Conservation (phyloP, 2,329 filamentous ascomycete species). For the Penicillium sp. region DNA sequence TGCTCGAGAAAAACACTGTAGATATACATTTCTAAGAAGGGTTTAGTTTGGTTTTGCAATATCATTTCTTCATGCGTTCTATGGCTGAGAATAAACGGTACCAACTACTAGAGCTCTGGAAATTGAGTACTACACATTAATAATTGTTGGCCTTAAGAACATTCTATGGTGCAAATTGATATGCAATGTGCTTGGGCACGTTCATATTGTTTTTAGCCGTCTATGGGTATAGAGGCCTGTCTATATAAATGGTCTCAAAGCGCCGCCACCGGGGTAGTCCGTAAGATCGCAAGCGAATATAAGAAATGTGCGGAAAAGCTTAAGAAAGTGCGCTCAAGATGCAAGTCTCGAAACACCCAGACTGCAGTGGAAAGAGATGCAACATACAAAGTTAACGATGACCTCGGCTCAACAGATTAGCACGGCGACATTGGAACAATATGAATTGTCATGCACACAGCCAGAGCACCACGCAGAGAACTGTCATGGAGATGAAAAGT, state of each 20-base stretch:
- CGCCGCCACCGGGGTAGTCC: constrained; percentile 21
- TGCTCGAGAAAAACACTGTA: constrained; percentile 28
- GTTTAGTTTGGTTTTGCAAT: constrained; percentile 28
- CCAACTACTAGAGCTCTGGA: neutral
- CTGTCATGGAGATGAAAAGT: neutral
- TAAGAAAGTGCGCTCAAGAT: constrained; percentile 9
- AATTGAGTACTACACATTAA: neutral
- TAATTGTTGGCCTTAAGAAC: neutral
- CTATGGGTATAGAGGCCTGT: constrained; percentile 10
- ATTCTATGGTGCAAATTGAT: neutral
- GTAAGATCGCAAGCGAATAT: constrained; percentile 10
- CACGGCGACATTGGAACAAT: neutral
- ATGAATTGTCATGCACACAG: neutral
- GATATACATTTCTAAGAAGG: constrained; percentile 34
- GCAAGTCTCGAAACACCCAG: constrained; percentile 1
- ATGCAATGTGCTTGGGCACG: neutral
- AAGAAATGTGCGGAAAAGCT: constrained; percentile 3
- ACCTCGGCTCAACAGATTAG: neutral
- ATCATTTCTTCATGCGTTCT: constrained; percentile 11
- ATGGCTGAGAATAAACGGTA: neutral
- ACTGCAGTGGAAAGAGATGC: neutral
- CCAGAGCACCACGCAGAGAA: neutral
- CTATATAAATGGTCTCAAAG: constrained; percentile 17
- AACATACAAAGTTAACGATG: neutral
- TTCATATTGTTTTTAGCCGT: constrained; percentile 8